phyloP scores from a whole-genome alignment of 2,329 filamentous ascomycete genomes.

The Fusarium dimerum region DNA sequence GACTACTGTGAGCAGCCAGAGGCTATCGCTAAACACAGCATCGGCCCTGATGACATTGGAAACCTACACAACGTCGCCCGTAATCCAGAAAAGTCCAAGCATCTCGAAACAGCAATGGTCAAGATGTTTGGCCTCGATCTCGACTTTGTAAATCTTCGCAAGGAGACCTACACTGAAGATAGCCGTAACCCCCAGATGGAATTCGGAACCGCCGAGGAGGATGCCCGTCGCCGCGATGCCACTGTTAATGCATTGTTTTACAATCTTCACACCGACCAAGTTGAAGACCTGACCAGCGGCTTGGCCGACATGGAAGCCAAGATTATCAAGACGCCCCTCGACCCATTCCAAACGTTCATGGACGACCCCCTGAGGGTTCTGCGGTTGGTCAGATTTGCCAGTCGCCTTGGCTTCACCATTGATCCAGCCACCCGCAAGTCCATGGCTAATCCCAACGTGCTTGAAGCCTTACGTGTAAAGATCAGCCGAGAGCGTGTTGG shows the following conservation, averaged over 20 bases:
- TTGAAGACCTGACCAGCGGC: slow-evolving; percentile 87
- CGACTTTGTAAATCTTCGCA: slow-evolving; percentile 91
- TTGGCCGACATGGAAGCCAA: slow-evolving; percentile 71
- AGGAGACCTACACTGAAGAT: slow-evolving; percentile 86
- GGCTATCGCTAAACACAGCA: slow-evolving; percentile 62
- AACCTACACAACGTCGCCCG: slow-evolving; percentile 84
- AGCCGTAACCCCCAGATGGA: slow-evolving; percentile 91
- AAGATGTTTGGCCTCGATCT: slow-evolving; percentile 84
- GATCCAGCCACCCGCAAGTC: slow-evolving; percentile 66
- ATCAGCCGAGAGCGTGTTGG: slow-evolving; percentile 91
- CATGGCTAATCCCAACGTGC: slow-evolving; percentile 80
- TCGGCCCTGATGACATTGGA: slow-evolving; percentile 62
- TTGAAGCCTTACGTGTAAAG: slow-evolving; percentile 77
- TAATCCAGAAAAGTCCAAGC: slow-evolving; percentile 96
- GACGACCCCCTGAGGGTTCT: slow-evolving; percentile 90
- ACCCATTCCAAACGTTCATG: slow-evolving; percentile 88
- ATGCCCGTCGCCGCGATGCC: slow-evolving; percentile 85
- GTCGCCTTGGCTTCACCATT: slow-evolving; percentile 77
- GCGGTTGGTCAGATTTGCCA: slow-evolving; percentile 86
- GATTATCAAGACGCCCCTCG: slow-evolving; percentile 81
- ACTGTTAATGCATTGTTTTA: slow-evolving; percentile 97
- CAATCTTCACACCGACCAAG: slow-evolving; percentile 74
- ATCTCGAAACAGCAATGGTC: slow-evolving; percentile 88
- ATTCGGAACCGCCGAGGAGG: slow-evolving; percentile 88
- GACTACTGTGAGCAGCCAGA: slow-evolving; percentile 65